A percentile compares a stretch with the other conserved stretches of the same genome.
These are phyloP conservation scores for Cutaneotrichosporon dermatis DNA, from an alignment of 1,284 basidiomycete genomes.

Conservation along the genomic window DNA sequence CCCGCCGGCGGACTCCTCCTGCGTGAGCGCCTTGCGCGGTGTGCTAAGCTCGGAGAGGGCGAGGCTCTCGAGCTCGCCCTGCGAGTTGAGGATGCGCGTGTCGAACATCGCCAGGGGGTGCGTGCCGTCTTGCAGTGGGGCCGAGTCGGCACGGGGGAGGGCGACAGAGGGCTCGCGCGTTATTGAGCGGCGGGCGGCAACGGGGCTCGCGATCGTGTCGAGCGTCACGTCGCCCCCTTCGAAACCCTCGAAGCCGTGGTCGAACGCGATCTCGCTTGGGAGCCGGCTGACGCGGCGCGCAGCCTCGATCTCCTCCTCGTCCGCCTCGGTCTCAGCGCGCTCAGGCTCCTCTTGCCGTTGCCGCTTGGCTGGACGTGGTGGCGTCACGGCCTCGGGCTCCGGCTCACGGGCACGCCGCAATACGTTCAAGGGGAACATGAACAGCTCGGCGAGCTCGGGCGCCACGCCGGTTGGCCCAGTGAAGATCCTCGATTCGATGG, in stretches of 20 bases:
- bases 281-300: conserved; percentile 50
- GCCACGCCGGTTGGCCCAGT: conserved; percentile 65
- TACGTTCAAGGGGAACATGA: conserved; percentile 67
- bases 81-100: conserved; percentile 46
- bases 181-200: neutral
- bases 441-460: conserved; percentile 74
- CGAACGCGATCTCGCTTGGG: conserved; percentile 13
- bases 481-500: conserved; percentile 64
- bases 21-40: neutral
- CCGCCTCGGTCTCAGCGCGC: neutral
- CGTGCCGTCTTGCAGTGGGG: conserved; percentile 54
- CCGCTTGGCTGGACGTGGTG: conserved; percentile 1
- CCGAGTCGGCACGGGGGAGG: conserved; percentile 34
- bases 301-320: conserved; percentile 63
- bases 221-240: conserved; percentile 16
- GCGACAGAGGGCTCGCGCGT: conserved; percentile 31
- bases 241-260: conserved; percentile 7
- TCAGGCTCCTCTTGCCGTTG: conserved; percentile 7
- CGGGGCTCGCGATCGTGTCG: conserved; percentile 4
- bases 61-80: conserved; percentile 6
- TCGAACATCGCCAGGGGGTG: conserved; percentile 83
- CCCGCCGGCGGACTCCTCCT: conserved; percentile 45
- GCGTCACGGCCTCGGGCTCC: conserved; percentile 9
- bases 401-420: conserved; percentile 48
- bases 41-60: conserved; percentile 2